Conservation (phyloP, 345 rosid genomes). For the Hypericum androsaemum region DNA sequence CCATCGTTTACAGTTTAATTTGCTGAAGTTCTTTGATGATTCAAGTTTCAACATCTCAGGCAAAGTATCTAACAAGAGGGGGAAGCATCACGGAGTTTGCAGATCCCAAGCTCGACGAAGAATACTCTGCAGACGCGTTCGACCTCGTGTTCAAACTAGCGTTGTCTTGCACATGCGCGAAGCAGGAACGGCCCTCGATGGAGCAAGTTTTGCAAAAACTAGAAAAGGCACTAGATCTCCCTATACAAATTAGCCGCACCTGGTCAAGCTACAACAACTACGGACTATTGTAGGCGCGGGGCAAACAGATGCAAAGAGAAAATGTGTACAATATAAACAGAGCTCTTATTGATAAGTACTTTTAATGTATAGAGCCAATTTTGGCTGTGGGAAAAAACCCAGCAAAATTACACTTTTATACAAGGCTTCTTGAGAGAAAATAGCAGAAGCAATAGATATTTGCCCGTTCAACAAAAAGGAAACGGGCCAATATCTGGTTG, state of each 20-base stretch:
- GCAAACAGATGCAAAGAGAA: no score
- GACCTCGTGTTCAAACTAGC: slow-evolving; percentile 37
- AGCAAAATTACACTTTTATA: slow-evolving; percentile 11
- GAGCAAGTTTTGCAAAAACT: slow-evolving; percentile 35
- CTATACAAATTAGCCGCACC: slow-evolving; percentile 9
- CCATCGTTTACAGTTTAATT: no score
- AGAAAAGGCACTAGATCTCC: slow-evolving; percentile 28
- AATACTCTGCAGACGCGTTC: slow-evolving; percentile 37
- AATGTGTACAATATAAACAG: no score
- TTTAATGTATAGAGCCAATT: no score
- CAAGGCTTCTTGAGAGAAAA: slow-evolving; percentile 26
- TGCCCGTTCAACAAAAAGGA: slow-evolving; percentile 30
- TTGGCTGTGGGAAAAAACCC: slow-evolving; percentile 8
- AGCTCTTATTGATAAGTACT: background rate
- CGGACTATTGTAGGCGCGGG: no score
- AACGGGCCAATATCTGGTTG: slow-evolving; percentile 6
- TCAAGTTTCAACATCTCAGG: slow-evolving; percentile 29
- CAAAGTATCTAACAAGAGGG: slow-evolving; percentile 25
- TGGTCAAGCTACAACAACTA: no score
- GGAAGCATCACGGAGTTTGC: slow-evolving; percentile 37
- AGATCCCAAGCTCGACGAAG: slow-evolving; percentile 41
- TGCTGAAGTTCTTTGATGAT: slow-evolving; percentile 1
- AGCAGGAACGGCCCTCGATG: slow-evolving; percentile 52
- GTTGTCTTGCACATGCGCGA: slow-evolving; percentile 41
- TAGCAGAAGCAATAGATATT: slow-evolving; percentile 23